Conservation (phyloP, 106 monocot genomes). For the Apostasia ramifera region DNA sequence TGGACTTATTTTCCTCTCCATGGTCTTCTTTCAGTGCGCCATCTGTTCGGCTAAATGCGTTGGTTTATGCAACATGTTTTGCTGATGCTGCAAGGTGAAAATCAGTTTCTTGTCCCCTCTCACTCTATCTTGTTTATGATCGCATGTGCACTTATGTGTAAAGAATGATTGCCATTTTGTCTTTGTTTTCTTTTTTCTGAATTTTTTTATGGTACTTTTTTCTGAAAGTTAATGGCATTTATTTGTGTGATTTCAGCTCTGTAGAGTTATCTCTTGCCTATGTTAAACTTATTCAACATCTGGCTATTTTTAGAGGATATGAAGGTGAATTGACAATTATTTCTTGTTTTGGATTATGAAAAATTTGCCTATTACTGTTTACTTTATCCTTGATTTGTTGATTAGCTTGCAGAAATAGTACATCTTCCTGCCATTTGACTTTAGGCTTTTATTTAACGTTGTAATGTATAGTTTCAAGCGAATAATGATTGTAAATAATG, state of each 20-base stretch:
- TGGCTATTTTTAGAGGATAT: conserved; percentile 79
- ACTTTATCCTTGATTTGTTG: too few relatives aligned
- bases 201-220: background rate
- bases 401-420: too few relatives aligned
- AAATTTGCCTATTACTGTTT: too few relatives aligned
- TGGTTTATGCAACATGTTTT: conserved; percentile 79
- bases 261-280: conserved; percentile 75
- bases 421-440: too few relatives aligned
- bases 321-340: conserved; percentile 28
- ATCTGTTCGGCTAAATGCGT: conserved; percentile 69
- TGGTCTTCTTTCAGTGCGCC: conserved; percentile 49
- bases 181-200: background rate
- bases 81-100: conserved; percentile 80
- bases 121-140: too few relatives aligned
- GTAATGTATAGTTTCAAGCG: too few relatives aligned
- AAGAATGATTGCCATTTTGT: background rate
- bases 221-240: too few relatives aligned
- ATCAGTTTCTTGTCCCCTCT: too few relatives aligned
- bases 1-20: background rate
- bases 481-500: too few relatives aligned
- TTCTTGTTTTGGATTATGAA: too few relatives aligned
- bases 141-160: too few relatives aligned
- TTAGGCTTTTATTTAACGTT: too few relatives aligned
- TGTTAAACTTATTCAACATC: conserved; percentile 86
- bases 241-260: conserved; percentile 52